A percentile compares a stretch with the other conserved stretches of the same genome.
phyloP scores from a whole-genome alignment of 2,329 filamentous ascomycete species.

The Colletotrichum theobromicola region DNA sequence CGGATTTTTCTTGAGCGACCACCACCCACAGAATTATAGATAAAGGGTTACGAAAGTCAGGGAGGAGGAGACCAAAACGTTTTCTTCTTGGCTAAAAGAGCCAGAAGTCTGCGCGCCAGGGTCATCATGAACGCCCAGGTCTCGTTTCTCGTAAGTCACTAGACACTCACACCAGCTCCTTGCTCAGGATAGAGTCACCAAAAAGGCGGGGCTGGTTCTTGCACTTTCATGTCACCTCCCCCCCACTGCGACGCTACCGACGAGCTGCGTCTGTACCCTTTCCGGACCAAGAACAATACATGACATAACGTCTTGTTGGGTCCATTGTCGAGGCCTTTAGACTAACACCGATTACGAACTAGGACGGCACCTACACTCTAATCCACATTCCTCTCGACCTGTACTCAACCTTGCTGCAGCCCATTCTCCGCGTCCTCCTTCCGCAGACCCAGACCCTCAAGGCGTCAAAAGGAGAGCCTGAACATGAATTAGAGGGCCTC shows the following conservation, averaged over 20 bases:
- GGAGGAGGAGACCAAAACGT: background rate
- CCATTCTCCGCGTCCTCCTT: constrained; percentile 84
- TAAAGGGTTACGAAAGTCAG: background rate
- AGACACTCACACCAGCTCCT: background rate
- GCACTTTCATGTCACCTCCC: background rate
- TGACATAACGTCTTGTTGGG: background rate
- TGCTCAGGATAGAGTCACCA: constrained; percentile 1
- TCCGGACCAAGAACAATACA: background rate
- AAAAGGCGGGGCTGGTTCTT: constrained; percentile 11
- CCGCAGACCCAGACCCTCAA: constrained; percentile 58
- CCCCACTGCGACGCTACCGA: background rate
- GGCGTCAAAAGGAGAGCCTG: constrained; percentile 38
- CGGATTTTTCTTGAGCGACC: background rate
- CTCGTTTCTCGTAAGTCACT: constrained; percentile 62
- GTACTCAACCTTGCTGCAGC: constrained; percentile 80
- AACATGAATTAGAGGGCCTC: constrained; percentile 49
- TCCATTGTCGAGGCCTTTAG: background rate
- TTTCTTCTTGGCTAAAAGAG: background rate
- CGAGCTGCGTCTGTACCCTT: background rate
- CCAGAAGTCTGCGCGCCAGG: background rate
- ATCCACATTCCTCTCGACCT: constrained; percentile 88
- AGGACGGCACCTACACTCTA: constrained; percentile 88
- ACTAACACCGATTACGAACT: constrained; percentile 1
- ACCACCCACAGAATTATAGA: background rate
- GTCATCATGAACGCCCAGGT: constrained; percentile 61